These are phyloP conservation scores for Wickerhamiella domercqiae DNA, from an alignment of 805 yeast species.

Conservation along the genomic window DNA sequence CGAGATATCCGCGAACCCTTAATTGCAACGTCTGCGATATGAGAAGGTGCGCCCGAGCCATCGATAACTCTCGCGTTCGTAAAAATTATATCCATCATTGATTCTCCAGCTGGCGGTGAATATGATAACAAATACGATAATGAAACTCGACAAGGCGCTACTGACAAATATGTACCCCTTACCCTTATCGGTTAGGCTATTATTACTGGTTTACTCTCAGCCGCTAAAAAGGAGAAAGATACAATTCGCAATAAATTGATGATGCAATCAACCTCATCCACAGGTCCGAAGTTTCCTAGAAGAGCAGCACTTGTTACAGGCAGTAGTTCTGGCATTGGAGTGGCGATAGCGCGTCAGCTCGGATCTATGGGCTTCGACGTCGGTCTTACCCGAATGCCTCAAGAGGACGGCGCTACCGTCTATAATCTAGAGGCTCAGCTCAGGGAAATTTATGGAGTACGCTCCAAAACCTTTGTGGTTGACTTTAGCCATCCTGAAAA, in stretches of 20 bases:
- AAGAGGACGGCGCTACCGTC: constrained; percentile 2
- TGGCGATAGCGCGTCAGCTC: constrained; percentile 11
- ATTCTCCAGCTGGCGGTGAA: no score
- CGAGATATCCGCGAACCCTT: constrained; percentile 2
- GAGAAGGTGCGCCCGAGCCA: constrained; percentile 6
- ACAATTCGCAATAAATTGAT: no score
- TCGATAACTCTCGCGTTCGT: constrained; percentile 6
- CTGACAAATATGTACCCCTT: no score
- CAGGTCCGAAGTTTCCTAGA: no score
- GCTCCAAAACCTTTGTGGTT: constrained; percentile 5
- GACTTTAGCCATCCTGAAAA: constrained; percentile 9
- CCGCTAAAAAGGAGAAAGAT: no score
- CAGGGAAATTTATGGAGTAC: constrained; percentile 5
- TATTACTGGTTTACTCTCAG: no score
- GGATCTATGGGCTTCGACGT: constrained; percentile 10
- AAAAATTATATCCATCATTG: constrained; percentile 5
- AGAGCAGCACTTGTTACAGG: constrained; percentile 13
- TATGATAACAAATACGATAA: no score
- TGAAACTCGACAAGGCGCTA: no score
- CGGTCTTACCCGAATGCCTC: constrained; percentile 12
- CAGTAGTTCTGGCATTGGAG: constrained; percentile 12
- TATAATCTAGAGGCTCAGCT: constrained; percentile 7
- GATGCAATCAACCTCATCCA: no score
- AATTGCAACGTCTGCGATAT: constrained; percentile 4
- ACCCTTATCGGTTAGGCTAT: no score